Evolutionary conservation across 768 basidiomycete genomes (phyloP).

Genomic region (Leccinellum albellum): DNA sequence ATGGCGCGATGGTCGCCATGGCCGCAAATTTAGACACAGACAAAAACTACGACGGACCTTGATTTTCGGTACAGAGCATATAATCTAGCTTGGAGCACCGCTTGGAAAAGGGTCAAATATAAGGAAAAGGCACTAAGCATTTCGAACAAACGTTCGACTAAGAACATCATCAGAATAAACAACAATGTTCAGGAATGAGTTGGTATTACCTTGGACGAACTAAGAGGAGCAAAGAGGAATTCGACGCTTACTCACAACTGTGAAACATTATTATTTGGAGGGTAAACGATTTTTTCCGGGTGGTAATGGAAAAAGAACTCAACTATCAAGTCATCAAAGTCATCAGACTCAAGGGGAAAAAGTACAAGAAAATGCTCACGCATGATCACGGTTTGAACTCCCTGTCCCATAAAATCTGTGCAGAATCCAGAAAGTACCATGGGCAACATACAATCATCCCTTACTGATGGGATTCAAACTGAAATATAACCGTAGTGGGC

Average conservation of each 20-base stretch:
- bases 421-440: neutral
- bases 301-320: neutral
- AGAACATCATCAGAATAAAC: neutral
- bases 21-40: slow-evolving; percentile 10
- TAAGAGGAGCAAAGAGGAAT: neutral
- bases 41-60: neutral
- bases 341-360: too few species aligned
- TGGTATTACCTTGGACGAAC: neutral
- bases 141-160: slow-evolving; percentile 5
- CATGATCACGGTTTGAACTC: slow-evolving; percentile 5
- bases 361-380: neutral
- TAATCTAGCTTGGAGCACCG: slow-evolving; percentile 13
- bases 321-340: slow-evolving; percentile 12
- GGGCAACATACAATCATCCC: neutral
- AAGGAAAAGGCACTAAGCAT: neutral
- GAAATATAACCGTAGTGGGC: neutral
- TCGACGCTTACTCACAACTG: neutral
- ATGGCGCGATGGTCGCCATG: slow-evolving; percentile 4
- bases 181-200: slow-evolving; percentile 5
- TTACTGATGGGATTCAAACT: slow-evolving; percentile 15
- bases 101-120: neutral
- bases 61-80: slow-evolving; percentile 10
- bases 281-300: neutral
- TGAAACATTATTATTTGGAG: neutral
- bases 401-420: slow-evolving; percentile 11